Percentiles rank a stretch among this genome's conserved stretches.
phyloP scores from a whole-genome alignment of 805 yeast species.

The Pichia eremophila region DNA sequence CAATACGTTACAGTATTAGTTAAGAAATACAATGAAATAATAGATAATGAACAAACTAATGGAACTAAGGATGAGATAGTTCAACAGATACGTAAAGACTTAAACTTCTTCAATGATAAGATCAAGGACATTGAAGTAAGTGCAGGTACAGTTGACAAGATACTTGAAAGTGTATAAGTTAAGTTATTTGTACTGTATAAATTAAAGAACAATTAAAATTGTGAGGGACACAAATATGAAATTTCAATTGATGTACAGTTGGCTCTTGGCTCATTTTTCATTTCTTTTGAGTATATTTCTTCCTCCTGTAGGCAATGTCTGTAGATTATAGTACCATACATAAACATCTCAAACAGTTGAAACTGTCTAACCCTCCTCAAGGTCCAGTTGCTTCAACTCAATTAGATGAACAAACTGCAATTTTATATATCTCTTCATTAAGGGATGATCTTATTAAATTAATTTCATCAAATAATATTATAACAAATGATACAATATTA shows the following conservation, averaged over 20 bases:
- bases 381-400: not conserved
- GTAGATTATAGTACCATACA: slow-evolving; percentile 20
- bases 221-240: too few relatives aligned
- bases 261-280: too few relatives aligned
- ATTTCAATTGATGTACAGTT: too few relatives aligned
- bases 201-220: too few relatives aligned
- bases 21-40: slow-evolving; percentile 39
- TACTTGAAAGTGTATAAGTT: too few relatives aligned
- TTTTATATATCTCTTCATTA: slow-evolving; percentile 14
- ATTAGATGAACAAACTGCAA: slow-evolving; percentile 17
- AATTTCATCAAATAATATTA: too few relatives aligned
- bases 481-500: not conserved
- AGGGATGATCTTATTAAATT: slow-evolving; percentile 3
- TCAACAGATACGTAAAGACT: slow-evolving; percentile 35
- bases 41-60: slow-evolving; percentile 42
- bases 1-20: slow-evolving; percentile 48
- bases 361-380: not conserved
- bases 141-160: too few relatives aligned
- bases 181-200: too few relatives aligned
- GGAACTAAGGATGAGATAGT: slow-evolving; percentile 28
- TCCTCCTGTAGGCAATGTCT: not conserved
- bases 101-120: slow-evolving; percentile 55
- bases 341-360: slow-evolving; percentile 19
- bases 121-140: too few relatives aligned
- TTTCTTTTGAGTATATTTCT: too few relatives aligned